Evolutionary conservation across 2,329 filamentous ascomycete species (phyloP).

Genomic region (Alternaria infectoria): DNA sequence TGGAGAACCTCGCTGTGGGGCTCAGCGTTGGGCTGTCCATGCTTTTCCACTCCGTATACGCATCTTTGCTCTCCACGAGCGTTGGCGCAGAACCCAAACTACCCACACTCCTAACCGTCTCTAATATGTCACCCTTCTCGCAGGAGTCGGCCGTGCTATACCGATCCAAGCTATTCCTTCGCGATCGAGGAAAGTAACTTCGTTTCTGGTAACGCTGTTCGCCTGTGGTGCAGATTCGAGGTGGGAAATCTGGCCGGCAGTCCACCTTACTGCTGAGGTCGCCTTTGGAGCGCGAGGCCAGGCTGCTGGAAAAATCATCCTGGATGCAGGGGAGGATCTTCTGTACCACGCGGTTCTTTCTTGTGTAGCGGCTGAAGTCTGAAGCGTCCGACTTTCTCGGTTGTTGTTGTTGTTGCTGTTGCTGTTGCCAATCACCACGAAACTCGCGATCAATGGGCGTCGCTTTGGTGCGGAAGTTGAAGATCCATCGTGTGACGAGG

Average conservation of each 20-base stretch:
- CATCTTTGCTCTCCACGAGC: constrained; percentile 36
- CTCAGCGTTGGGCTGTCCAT: constrained; percentile 33
- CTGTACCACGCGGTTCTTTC: constrained; percentile 28
- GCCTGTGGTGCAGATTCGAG: constrained; percentile 24
- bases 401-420: neutral
- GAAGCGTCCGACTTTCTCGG: constrained; percentile 38
- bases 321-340: constrained; percentile 46
- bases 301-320: constrained; percentile 44
- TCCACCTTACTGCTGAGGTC: constrained; percentile 14
- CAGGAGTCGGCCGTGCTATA: constrained; percentile 34
- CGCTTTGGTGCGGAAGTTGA: constrained; percentile 45
- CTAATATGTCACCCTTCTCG: constrained; percentile 43
- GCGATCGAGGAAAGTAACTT: constrained; percentile 34
- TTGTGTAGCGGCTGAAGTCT: constrained; percentile 30
- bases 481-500: constrained; percentile 50
- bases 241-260: constrained; percentile 26
- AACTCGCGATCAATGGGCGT: constrained; percentile 42
- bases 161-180: constrained; percentile 37
- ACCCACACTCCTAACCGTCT: constrained; percentile 42
- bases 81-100: constrained; percentile 43
- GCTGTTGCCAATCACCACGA: constrained; percentile 31
- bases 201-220: constrained; percentile 32
- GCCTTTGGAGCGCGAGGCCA: constrained; percentile 31
- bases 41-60: constrained; percentile 29
- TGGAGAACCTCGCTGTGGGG: constrained; percentile 32